Evolutionary conservation across 192 early-diverging fungal genomes (phyloP).

Genomic region (Cetraspora pellucida): DNA sequence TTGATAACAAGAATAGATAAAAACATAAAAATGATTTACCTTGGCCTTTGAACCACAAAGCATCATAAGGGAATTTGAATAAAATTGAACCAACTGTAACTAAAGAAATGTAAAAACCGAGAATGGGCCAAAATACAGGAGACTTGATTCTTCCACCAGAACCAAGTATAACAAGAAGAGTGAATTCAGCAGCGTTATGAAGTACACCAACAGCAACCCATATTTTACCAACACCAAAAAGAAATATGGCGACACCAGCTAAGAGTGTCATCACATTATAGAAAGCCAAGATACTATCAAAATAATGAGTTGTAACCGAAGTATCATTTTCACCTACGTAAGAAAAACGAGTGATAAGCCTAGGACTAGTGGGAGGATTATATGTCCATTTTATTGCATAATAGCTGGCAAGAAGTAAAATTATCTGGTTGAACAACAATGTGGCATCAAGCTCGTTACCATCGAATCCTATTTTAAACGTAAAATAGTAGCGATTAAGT

Average conservation of each 20-base stretch:
- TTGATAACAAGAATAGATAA: neutral
- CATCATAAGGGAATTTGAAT: neutral
- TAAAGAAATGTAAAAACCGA: neutral
- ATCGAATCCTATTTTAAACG: neutral
- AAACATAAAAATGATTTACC: slow-evolving; percentile 3
- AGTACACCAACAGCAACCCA: slow-evolving; percentile 12
- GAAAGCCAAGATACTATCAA: neutral
- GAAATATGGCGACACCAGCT: neutral
- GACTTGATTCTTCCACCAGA: slow-evolving; percentile 20
- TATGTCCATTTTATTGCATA: neutral
- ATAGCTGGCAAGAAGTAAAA: neutral
- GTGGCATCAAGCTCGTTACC: neutral
- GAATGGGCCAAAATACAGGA: neutral
- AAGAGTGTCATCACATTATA: neutral
- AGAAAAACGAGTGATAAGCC: neutral
- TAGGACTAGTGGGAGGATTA: neutral
- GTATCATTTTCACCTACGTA: neutral
- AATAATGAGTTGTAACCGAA: neutral
- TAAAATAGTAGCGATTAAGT: neutral
- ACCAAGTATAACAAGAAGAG: slow-evolving; percentile 24
- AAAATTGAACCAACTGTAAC: neutral
- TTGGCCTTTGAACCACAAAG: neutral
- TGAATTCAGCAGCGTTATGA: slow-evolving; percentile 29
- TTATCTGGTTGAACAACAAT: neutral
- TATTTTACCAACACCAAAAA: slow-evolving; percentile 31